Base-by-base conservation (phyloP, 192 early-diverging fungal genomes). In the Coemansia aciculifera region DNA sequence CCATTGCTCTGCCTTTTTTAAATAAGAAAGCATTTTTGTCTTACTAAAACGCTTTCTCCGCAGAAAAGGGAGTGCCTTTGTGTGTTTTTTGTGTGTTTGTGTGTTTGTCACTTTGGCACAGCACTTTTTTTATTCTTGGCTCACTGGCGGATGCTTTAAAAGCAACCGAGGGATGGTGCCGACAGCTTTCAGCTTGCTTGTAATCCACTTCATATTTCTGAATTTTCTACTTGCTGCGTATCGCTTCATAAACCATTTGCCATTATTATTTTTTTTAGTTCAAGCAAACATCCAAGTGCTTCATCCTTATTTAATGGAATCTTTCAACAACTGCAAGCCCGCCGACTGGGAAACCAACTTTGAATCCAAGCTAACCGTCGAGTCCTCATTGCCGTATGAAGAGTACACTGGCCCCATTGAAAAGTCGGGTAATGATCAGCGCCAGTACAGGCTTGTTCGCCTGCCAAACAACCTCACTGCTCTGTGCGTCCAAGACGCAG, bases 391-490 rank as follows among this genome's bases (percentile, higher is more conserved):
- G 44, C 65, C 79, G 2, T 81, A 76, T 44, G 42, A 56, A 17
- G 65, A 68, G 54, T 81, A 44, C 59, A 21, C 42, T 21, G 63
- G 62, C 3, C 12, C 31, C 1, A 43, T 87, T 19, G 85, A 89
- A 66, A 77, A 65, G 15, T 83, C 88, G 6, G 71, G 71, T 13
- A 86, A 78, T 19, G 89, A 92, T 67, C 59, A 82, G 12, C 79
- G 88, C 37, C 61, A 85, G 61, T 89, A 90, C 63, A 75, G 86
- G 19, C 74, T 90, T 5, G 49, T 92, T 11, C 64, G 68, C 7
- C 66, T 90, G 11, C 76, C 68, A 2, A 92, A 92, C 65, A 73
- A 86, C n/a, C 67, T 92, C 12, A 73, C 86, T 46, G 87, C 79
- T 0, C 62, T 90, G 21, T 62, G 90, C 5, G 81, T 89, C 34